Conservation (phyloP, 441 rosid genomes). For the Croton laevigatus region DNA sequence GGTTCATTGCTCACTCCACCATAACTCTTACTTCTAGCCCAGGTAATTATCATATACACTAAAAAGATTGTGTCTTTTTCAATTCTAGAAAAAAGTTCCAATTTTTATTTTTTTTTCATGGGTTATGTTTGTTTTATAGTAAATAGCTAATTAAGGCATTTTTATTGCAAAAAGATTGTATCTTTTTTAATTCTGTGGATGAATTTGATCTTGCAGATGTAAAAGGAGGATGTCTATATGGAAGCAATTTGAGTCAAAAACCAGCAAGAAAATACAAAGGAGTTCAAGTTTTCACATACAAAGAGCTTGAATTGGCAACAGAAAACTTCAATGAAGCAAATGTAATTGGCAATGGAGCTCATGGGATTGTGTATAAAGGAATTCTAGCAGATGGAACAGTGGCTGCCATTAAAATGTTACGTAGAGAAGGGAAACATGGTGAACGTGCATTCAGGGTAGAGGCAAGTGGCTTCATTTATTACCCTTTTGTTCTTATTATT, state of each 20-base stretch:
- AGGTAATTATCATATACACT: constrained; percentile 36
- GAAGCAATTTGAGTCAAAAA: constrained; percentile 35
- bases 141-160: not conserved
- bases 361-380: constrained; percentile 72
- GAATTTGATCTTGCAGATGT: constrained; percentile 41
- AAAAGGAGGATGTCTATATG: constrained; percentile 57
- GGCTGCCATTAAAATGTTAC: constrained; percentile 73
- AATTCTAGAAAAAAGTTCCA: not conserved
- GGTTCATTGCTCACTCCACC: constrained; percentile 39
- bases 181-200: too few relatives aligned
- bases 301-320: constrained; percentile 72
- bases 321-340: constrained; percentile 53
- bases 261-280: constrained; percentile 33
- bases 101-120: too few relatives aligned
- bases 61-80: not conserved
- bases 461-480: constrained; percentile 56
- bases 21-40: constrained; percentile 57
- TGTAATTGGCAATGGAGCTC: constrained; percentile 55
- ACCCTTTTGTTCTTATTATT: constrained; percentile 13
- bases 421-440: constrained; percentile 57
- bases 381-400: constrained; percentile 67
- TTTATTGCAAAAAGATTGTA: not conserved
- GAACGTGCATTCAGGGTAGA: constrained; percentile 83
- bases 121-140: not conserved
- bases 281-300: constrained; percentile 83